Evolutionary conservation across 1,284 basidiomycete species (phyloP).

Genomic region (Hemileia vastatrix): DNA sequence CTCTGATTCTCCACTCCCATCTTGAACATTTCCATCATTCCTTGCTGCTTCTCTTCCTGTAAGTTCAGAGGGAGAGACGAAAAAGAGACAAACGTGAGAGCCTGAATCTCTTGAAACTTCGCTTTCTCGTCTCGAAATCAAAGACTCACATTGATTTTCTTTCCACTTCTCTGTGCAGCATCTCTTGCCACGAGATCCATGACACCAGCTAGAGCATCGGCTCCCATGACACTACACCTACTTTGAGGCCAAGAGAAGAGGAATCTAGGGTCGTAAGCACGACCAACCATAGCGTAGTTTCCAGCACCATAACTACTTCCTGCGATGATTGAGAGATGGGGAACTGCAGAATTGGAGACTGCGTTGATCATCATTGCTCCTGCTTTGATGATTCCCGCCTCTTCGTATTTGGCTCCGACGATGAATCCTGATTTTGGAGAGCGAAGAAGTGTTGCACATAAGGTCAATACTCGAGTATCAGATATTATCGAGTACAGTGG

Average conservation of each 20-base stretch:
- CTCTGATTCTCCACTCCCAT: neutral
- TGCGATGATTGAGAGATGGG: neutral
- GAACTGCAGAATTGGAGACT: neutral
- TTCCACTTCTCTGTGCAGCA: neutral
- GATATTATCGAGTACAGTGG: no score
- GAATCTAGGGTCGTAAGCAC: neutral
- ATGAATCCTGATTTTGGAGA: neutral
- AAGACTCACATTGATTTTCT: neutral
- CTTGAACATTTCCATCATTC: no score
- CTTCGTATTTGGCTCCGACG: constrained; percentile 1
- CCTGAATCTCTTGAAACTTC: no score
- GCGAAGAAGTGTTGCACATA: no score
- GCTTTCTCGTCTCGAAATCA: no score
- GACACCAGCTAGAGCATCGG: neutral
- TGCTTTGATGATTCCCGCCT: constrained; percentile 1
- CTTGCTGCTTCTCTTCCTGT: no score
- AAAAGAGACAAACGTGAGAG: neutral
- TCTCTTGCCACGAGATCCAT: neutral
- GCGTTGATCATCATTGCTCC: constrained; percentile 1
- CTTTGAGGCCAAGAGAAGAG: neutral
- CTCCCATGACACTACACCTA: neutral
- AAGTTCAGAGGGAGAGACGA: no score
- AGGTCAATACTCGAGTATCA: no score
- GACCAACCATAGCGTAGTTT: neutral
- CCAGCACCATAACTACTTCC: neutral